A percentile compares a stretch with the other conserved stretches of the same genome.
Evolutionary conservation across 2,329 filamentous ascomycete genomes (phyloP).

Genomic region (Pseudofabraea citricarpa): DNA sequence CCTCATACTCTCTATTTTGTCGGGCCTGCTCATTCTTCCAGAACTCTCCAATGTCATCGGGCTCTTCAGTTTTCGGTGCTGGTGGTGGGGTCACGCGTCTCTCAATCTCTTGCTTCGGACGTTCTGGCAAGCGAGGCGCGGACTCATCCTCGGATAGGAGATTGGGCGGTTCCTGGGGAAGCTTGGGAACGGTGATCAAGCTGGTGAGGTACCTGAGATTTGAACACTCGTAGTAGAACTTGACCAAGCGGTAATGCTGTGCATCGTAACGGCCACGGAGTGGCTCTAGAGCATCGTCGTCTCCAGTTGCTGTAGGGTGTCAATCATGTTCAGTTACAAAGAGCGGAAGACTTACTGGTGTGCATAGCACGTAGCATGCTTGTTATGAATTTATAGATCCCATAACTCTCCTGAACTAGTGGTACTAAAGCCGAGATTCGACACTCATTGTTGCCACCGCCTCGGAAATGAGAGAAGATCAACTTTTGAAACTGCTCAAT

Average conservation of each 20-base stretch:
- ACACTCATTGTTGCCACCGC: slow-evolving; percentile 91
- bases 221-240: slow-evolving; percentile 99
- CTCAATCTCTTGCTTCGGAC: slow-evolving; percentile 72
- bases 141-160: slow-evolving; percentile 80
- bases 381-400: slow-evolving; percentile 98
- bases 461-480: slow-evolving; percentile 94
- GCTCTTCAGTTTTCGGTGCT: slow-evolving; percentile 67
- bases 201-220: slow-evolving; percentile 96
- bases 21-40: slow-evolving; percentile 91
- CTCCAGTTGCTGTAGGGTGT: slow-evolving; percentile 65
- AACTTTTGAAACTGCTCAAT: slow-evolving; percentile 98
- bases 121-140: slow-evolving; percentile 74
- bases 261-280: slow-evolving; percentile 87
- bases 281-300: slow-evolving; percentile 87
- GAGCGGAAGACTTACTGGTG: slow-evolving; percentile 60
- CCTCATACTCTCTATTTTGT: slow-evolving; percentile 92
- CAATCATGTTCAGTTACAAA: slow-evolving; percentile 1
- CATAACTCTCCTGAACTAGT: slow-evolving; percentile 94
- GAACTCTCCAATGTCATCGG: slow-evolving; percentile 94
- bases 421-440: slow-evolving; percentile 91
- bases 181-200: slow-evolving; percentile 90
- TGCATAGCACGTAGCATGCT: slow-evolving; percentile 99
- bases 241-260: slow-evolving; percentile 92
- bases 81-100: slow-evolving; percentile 65
- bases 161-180: slow-evolving; percentile 90